These are phyloP conservation scores for Penicilliopsis zonata DNA, from an alignment of 495 filamentous ascomycete genomes.

Conservation along the genomic window DNA sequence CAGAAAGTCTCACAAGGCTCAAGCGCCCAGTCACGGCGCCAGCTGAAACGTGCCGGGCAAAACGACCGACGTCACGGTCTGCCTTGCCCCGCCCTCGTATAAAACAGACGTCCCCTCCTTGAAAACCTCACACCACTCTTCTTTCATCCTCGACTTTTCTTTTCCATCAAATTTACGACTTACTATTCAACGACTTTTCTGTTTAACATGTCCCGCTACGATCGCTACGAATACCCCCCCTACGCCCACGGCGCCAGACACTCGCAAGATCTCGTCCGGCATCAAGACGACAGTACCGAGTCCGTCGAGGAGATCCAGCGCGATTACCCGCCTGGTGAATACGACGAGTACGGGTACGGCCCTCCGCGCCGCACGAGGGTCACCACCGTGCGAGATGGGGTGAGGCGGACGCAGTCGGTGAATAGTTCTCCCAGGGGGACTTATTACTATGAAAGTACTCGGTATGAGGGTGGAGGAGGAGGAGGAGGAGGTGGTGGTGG, in stretches of 20 bases:
- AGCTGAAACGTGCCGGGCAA: no score
- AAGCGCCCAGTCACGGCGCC: no score
- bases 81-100: no score
- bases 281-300: constrained; percentile 43
- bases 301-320: constrained; percentile 56
- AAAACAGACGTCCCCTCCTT: no score
- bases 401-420: constrained; percentile 32
- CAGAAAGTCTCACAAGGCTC: no score
- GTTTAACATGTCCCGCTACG: constrained; percentile 30
- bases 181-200: constrained; percentile 5
- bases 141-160: no score
- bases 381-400: constrained; percentile 16
- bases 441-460: no score
- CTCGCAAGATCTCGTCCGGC: constrained; percentile 39
- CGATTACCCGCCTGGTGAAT: constrained; percentile 47
- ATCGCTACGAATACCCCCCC: constrained; percentile 17
- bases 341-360: constrained; percentile 40
- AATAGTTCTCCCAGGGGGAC: no score
- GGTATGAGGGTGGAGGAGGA: background rate
- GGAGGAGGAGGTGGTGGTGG: background rate
- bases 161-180: no score
- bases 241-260: constrained; percentile 21
- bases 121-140: no score
- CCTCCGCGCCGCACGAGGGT: constrained; percentile 15
- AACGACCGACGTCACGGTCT: no score